Evolutionary conservation across 371 early-diverging fungal species (phyloP), one percentile per base, ranked within the genome.

Genomic region (Mortierella sp.): DNA sequence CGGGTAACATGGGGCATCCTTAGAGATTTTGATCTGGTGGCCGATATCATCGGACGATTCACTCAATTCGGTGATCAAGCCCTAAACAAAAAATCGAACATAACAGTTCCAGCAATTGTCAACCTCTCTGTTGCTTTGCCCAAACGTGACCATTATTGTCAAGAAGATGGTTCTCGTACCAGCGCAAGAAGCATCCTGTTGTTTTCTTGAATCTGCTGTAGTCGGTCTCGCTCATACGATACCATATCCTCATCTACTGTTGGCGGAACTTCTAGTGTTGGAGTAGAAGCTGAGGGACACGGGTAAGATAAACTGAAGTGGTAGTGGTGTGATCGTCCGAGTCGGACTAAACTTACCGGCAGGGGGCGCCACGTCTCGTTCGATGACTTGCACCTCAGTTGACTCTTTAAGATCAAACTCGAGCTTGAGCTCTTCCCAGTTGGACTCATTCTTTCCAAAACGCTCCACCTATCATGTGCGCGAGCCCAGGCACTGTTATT

Each of bases 1-100:
- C 22, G 67, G 74, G 40, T 49, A 73, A 39, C 67, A 59, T 2
- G 67, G 67, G 10, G 51, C 19, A 3, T 73, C 67, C 47, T 59
- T 67, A 21, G 74, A 57, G 80, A 94, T 83, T 24, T 85, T 88
- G 22, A 84, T 88, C 57, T 88, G 87, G 64, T 93, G 91, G 5
- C 88, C 82, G 19, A 87, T 79, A 70, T 94, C 94, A 39, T 90
- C 88, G 2, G 90, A 85, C 22, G 90, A 87, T 56, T 93, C 92
- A 64, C 90, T 87, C 27, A 94, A 66, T 44, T 93, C 95, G 2
- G 94, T 92, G 5, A 91, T 88, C 28, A 95, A 73, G 0, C 94
- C 94, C 82, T 88, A 53, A 5, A 39, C 21, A n/a, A n/a, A n/a
- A n/a, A n/a, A n/a, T n/a, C n/a, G n/a, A n/a, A n/a, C n/a, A n/a